Evolutionary conservation across 2,329 filamentous ascomycete species (phyloP).

Genomic region (Scytalidium sp.): DNA sequence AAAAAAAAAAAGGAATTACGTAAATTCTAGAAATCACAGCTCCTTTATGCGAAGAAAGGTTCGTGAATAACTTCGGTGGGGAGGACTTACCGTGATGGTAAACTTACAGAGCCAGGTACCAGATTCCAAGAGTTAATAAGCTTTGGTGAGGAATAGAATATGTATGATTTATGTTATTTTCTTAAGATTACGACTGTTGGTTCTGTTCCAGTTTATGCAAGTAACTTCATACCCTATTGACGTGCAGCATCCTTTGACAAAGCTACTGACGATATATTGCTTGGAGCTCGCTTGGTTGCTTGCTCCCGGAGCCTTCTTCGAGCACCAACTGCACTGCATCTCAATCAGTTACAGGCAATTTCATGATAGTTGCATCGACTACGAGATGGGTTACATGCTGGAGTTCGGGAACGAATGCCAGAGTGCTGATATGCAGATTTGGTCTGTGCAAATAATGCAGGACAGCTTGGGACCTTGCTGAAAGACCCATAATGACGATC

Average conservation of each 20-base stretch:
- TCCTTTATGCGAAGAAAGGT: no score
- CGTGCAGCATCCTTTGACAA: conserved; percentile 31
- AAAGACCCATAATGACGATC: conserved; percentile 64
- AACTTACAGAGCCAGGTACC: no score
- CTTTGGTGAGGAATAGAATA: no score
- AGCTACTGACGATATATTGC: conserved; percentile 33
- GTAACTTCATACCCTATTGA: no score
- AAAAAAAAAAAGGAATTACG: no score
- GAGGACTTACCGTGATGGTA: no score
- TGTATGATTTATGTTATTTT: no score
- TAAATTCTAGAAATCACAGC: no score
- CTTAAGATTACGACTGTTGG: no score
- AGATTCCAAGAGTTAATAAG: no score
- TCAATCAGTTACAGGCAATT: conserved; percentile 61
- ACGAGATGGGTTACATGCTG: conserved; percentile 35
- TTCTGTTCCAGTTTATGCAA: no score
- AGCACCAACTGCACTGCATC: conserved; percentile 45
- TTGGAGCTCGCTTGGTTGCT: conserved; percentile 25
- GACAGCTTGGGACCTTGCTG: conserved; percentile 64
- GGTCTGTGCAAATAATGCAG: conserved; percentile 55
- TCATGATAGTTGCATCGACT: conserved; percentile 59
- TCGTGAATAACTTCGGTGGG: no score
- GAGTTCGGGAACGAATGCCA: conserved; percentile 21
- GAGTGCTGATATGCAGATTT: conserved; percentile 31
- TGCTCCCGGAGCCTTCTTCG: conserved; percentile 24